A percentile compares a stretch with the other conserved stretches of the same genome.
These are phyloP conservation scores for Entomortierella beljakovae DNA, from an alignment of 192 early-diverging fungal genomes.

Conservation along the genomic window DNA sequence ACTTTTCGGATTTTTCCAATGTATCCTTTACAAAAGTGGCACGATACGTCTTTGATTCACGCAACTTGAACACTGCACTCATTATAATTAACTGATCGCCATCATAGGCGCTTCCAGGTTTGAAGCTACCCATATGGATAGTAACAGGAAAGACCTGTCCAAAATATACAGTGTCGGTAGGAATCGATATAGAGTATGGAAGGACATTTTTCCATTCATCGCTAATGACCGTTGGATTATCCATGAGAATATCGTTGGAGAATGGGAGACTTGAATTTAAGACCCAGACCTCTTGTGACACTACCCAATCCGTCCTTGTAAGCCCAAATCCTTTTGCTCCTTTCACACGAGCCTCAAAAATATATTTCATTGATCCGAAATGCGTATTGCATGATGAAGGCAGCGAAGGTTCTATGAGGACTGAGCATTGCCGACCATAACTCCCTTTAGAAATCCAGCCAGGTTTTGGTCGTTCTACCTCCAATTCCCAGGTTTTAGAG, in stretches of 20 bases:
- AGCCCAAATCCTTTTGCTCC: constrained; percentile 20
- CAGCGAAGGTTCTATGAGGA: constrained; percentile 13
- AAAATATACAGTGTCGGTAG: constrained; percentile 1
- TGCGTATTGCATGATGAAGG: constrained; percentile 14
- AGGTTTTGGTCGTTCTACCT: constrained; percentile 15
- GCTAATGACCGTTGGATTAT: neutral
- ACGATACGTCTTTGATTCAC: constrained; percentile 14
- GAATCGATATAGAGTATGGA: constrained; percentile 8
- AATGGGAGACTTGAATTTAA: constrained; percentile 23
- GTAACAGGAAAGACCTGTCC: constrained; percentile 20
- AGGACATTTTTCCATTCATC: constrained; percentile 10
- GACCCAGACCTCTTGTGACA: constrained; percentile 35
- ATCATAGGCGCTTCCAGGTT: neutral
- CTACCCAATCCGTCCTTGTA: constrained; percentile 10
- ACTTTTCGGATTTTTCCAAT: constrained; percentile 6
- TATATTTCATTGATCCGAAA: constrained; percentile 28
- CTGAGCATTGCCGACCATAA: constrained; percentile 23
- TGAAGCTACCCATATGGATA: constrained; percentile 5
- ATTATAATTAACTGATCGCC: constrained; percentile 9
- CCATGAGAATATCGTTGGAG: neutral
- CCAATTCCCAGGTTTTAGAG: constrained; percentile 17
- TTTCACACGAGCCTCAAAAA: constrained; percentile 33
- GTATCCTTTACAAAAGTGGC: constrained; percentile 18
- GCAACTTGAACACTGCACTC: constrained; percentile 14
- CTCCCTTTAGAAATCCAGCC: constrained; percentile 20